These are phyloP conservation scores for Scheffersomyces coipomensis DNA, from an alignment of 805 yeast genomes.

Conservation along the genomic window DNA sequence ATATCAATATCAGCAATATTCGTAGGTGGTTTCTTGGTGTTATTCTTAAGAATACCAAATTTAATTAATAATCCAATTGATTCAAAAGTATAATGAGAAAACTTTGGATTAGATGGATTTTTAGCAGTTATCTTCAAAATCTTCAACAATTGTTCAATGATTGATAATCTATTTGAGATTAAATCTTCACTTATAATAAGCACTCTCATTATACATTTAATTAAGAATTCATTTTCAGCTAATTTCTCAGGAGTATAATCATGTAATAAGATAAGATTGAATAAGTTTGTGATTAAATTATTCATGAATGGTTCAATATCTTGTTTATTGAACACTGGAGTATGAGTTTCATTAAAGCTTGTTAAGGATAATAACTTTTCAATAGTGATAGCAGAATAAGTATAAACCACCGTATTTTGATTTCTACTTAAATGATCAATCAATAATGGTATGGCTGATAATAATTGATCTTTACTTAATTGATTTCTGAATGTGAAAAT, in stretches of 20 bases:
- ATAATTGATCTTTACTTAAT: conserved; percentile 78
- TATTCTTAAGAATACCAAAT: conserved; percentile 34
- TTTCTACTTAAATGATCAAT: conserved; percentile 62
- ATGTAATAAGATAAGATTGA: conserved; percentile 55
- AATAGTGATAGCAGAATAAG: conserved; percentile 90
- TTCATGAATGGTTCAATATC: conserved; percentile 67
- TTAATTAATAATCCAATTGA: conserved; percentile 75
- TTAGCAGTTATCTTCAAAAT: conserved; percentile 71
- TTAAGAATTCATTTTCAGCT: conserved; percentile 91
- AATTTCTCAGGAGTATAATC: conserved; percentile 77
- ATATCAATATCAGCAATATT: too few relatives aligned
- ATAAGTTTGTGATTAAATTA: conserved; percentile 62
- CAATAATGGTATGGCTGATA: conserved; percentile 76
- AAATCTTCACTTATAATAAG: conserved; percentile 70
- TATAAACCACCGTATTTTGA: conserved; percentile 72
- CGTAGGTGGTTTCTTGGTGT: too few relatives aligned
- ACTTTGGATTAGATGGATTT: conserved; percentile 95
- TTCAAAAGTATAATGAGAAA: conserved; percentile 89
- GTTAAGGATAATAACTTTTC: conserved; percentile 84
- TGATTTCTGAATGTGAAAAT: conserved; percentile 90
- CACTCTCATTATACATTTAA: conserved; percentile 85
- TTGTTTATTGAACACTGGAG: conserved; percentile 62
- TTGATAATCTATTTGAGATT: conserved; percentile 38
- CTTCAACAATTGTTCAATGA: conserved; percentile 63
- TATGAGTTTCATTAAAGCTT: conserved; percentile 43